Evolutionary conservation across 2,329 filamentous ascomycete genomes (phyloP).

Genomic region (Tolypocladium guangdongense): DNA sequence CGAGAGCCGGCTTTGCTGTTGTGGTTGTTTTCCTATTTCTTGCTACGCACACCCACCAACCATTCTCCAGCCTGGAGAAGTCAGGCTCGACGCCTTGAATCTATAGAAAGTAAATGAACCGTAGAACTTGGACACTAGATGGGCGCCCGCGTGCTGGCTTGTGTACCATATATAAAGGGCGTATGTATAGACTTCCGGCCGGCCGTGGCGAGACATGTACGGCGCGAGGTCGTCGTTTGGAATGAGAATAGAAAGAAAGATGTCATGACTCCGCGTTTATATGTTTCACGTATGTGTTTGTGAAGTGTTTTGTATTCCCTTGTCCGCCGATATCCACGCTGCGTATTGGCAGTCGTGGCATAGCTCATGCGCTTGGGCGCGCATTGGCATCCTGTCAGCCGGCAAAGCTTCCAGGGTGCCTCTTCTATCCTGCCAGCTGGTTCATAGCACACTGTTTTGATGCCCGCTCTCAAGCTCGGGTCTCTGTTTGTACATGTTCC

Average conservation of each 20-base stretch:
- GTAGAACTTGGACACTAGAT: constrained; percentile 2
- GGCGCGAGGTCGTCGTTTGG: not conserved
- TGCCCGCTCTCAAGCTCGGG: not conserved
- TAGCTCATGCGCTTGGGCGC: not conserved
- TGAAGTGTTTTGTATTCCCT: not conserved
- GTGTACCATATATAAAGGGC: not conserved
- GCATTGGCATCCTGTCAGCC: not conserved
- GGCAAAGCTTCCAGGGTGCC: no score
- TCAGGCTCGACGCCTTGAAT: not conserved
- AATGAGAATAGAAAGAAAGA: not conserved
- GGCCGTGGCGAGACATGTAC: not conserved
- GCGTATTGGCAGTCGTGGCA: not conserved
- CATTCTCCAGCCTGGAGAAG: not conserved
- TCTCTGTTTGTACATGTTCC: not conserved
- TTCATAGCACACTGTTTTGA: not conserved
- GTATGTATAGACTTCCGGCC: not conserved
- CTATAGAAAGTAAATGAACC: constrained; percentile 1
- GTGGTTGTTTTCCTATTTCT: not conserved
- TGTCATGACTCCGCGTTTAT: not conserved
- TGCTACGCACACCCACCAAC: not conserved
- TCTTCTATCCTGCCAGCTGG: no score
- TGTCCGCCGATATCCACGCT: not conserved
- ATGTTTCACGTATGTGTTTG: not conserved
- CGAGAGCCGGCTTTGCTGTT: not conserved
- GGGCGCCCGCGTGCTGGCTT: constrained; percentile 1